A percentile compares a stretch with the other conserved stretches of the same genome.
phyloP scores from a whole-genome alignment of 2,329 filamentous ascomycete genomes.

The Clonostachys chloroleuca region DNA sequence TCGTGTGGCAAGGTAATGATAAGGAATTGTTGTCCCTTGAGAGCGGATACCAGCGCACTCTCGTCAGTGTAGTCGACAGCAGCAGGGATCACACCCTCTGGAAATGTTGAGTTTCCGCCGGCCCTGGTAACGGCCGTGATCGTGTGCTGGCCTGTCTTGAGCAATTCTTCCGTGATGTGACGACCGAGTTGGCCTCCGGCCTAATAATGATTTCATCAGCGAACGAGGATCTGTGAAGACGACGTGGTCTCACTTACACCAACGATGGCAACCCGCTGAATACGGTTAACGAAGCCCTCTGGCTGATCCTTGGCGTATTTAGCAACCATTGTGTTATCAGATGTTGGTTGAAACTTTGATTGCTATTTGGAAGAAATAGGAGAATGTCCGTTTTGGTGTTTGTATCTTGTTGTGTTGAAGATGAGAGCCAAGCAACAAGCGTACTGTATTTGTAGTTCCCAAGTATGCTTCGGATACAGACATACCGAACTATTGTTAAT shows the following conservation, averaged over 20 bases:
- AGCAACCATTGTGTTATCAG: not conserved
- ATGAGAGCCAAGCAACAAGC: too few relatives aligned
- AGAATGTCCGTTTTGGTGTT: too few relatives aligned
- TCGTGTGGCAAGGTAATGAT: slow-evolving; percentile 45
- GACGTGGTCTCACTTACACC: slow-evolving; percentile 1
- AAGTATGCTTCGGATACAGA: too few relatives aligned
- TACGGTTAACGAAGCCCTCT: too few relatives aligned
- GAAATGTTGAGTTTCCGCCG: slow-evolving; percentile 31
- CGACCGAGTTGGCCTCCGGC: slow-evolving; percentile 34
- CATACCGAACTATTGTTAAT: too few relatives aligned
- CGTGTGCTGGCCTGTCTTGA: slow-evolving; percentile 40
- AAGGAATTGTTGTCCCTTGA: slow-evolving; percentile 50
- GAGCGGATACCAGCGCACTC: slow-evolving; percentile 38
- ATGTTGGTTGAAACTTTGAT: too few relatives aligned
- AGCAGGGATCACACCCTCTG: slow-evolving; percentile 33
- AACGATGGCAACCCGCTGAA: slow-evolving; percentile 2
- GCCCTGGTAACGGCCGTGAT: slow-evolving; percentile 47
- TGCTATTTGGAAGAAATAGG: too few relatives aligned
- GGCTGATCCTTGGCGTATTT: slow-evolving; percentile 2
- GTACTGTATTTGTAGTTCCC: too few relatives aligned
- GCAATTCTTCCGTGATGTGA: slow-evolving; percentile 29
- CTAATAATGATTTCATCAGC: slow-evolving; percentile 13
- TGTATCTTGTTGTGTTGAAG: too few relatives aligned
- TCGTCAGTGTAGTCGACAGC: slow-evolving; percentile 38
- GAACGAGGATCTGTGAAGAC: not conserved